These are phyloP conservation scores for Elaeagnus macrophylla DNA, from an alignment of 306 rosid genomes.

Conservation along the genomic window DNA sequence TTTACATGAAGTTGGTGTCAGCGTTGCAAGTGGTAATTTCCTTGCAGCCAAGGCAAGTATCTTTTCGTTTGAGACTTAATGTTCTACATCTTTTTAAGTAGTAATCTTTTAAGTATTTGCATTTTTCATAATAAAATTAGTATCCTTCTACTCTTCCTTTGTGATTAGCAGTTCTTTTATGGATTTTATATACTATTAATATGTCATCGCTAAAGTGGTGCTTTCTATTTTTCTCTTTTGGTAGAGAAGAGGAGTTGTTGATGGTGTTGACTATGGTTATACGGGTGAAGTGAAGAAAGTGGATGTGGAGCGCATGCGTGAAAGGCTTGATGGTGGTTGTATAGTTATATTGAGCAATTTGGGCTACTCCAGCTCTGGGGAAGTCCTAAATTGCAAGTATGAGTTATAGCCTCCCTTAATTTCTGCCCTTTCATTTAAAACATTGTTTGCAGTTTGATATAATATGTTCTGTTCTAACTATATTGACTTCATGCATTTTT, in stretches of 20 bases:
- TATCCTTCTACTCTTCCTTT: conserved; percentile 17
- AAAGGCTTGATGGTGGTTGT: conserved; percentile 95
- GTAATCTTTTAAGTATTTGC: not conserved
- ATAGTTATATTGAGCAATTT: conserved; percentile 85
- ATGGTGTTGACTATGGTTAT: conserved; percentile 84
- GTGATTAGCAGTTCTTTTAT: conserved; percentile 12
- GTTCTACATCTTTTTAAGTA: not conserved
- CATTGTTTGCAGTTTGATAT: not conserved
- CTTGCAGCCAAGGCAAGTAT: conserved; percentile 87
- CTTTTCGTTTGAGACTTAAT: conserved; percentile 3
- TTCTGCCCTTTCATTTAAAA: too few relatives aligned
- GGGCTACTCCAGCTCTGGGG: conserved; percentile 97
- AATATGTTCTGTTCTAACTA: not conserved
- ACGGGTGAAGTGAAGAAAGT: conserved; percentile 98
- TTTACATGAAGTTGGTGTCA: conserved; percentile 87
- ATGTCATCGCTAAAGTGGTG: conserved; percentile 4
- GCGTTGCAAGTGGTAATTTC: conserved; percentile 94
- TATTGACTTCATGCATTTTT: not conserved
- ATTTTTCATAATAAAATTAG: conserved; percentile 7
- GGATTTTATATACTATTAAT: conserved; percentile 3
- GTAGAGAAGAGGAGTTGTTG: conserved; percentile 88
- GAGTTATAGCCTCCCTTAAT: conserved; percentile 21
- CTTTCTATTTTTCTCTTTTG: conserved; percentile 19
- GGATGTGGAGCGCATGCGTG: conserved; percentile 72
- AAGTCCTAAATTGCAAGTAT: conserved; percentile 98